A percentile compares a stretch with the other conserved stretches of the same genome.
These are phyloP conservation scores for Priceomyces haplophilus DNA, from an alignment of 805 yeast genomes.

Conservation along the genomic window DNA sequence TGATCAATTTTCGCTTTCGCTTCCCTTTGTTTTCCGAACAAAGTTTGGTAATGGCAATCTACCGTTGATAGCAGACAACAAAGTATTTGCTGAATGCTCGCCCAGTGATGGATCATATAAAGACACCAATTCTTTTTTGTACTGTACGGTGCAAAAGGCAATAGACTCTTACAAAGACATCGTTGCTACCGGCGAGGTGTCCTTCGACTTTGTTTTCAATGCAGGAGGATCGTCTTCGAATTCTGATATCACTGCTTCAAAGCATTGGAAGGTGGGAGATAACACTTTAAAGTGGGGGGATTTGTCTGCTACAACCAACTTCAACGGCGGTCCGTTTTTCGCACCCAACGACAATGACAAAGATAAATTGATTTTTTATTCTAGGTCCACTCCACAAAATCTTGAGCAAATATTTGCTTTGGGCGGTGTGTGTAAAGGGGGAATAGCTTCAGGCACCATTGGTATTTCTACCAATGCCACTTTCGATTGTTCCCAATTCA, in stretches of 20 bases:
- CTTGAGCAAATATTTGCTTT: conserved; percentile 14
- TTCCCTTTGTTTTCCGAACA: conserved; percentile 16
- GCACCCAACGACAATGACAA: conserved; percentile 4
- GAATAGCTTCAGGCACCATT: conserved; percentile 11
- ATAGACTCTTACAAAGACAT: neutral
- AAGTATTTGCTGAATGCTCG: conserved; percentile 11
- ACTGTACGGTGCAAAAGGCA: conserved; percentile 9
- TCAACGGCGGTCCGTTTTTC: conserved; percentile 14
- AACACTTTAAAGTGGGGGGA: conserved; percentile 12
- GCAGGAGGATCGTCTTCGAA: conserved; percentile 16
- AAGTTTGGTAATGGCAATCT: conserved; percentile 11
- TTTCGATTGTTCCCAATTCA: conserved; percentile 13
- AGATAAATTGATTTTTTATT: conserved; percentile 10
- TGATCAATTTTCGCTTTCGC: conserved; percentile 10
- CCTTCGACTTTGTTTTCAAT: conserved; percentile 16
- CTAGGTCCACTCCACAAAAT: conserved; percentile 15
- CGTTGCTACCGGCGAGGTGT: conserved; percentile 9
- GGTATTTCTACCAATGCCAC: conserved; percentile 10
- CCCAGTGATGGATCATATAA: conserved; percentile 11
- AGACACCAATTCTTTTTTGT: conserved; percentile 5
- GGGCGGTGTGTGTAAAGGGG: conserved; percentile 13
- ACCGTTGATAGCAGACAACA: conserved; percentile 10
- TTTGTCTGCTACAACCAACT: conserved; percentile 8
- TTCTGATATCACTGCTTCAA: conserved; percentile 13
- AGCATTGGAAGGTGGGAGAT: conserved; percentile 5